A percentile compares a stretch with the other conserved stretches of the same genome.
Evolutionary conservation across 2,329 filamentous ascomycete species (phyloP).

Genomic region (Beauveria brongniartii): DNA sequence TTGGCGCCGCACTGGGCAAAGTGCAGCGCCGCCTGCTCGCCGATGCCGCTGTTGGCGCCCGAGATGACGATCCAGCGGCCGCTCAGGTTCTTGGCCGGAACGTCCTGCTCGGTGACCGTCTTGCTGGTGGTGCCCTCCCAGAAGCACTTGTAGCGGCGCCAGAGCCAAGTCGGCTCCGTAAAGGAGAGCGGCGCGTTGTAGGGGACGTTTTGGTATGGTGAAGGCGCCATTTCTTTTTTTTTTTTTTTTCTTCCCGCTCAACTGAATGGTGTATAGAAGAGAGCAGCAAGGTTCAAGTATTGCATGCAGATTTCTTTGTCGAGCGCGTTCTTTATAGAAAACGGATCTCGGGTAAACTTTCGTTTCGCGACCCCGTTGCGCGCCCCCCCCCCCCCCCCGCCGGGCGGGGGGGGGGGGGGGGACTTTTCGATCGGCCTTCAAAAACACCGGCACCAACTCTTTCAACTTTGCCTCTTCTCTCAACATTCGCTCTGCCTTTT

Average conservation of each 20-base stretch:
- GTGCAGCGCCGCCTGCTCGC: constrained; percentile 17
- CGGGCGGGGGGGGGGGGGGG: not conserved
- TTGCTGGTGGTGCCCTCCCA: constrained; percentile 9
- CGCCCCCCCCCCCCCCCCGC: not conserved
- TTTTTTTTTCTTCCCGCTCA: too few relatives aligned
- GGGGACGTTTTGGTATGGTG: constrained; percentile 1
- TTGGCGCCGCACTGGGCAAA: constrained; percentile 22
- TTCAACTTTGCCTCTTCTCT: constrained; percentile 5
- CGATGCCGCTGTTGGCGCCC: constrained; percentile 20
- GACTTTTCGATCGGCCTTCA: constrained; percentile 8
- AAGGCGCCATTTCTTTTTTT: not conserved
- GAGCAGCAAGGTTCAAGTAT: too few relatives aligned
- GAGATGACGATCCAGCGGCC: constrained; percentile 14
- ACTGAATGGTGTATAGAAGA: not conserved
- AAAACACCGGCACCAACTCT: not conserved
- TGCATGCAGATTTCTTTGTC: not conserved
- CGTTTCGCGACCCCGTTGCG: not conserved
- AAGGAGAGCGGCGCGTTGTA: constrained; percentile 13
- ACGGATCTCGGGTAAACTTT: constrained; percentile 7
- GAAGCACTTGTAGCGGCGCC: constrained; percentile 8
- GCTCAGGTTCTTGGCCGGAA: constrained; percentile 7
- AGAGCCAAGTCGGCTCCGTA: constrained; percentile 7
- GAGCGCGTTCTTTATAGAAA: not conserved
- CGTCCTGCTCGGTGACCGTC: constrained; percentile 3
- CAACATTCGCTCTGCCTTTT: constrained; percentile 7